Base-by-base conservation (phyloP, 1,284 basidiomycete species). In the Ceratobasidium sp. region DNA sequence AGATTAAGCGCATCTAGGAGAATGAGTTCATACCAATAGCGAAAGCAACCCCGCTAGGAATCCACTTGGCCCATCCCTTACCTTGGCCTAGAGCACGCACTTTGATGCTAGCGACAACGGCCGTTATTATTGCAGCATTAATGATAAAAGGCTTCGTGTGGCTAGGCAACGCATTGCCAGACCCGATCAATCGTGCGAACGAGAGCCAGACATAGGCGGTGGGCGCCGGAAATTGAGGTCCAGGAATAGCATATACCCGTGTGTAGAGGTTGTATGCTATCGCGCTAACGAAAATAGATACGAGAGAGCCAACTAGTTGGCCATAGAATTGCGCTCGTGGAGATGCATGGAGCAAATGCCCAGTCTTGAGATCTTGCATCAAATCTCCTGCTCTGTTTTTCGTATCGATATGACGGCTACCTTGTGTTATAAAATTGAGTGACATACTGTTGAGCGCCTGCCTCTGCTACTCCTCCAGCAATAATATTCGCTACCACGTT, bases 321-420 rank as follows among this genome's bases (percentile, higher is more conserved):
- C 93, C 93, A 82, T 91, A 96, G 83, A 96, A 96, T 82, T 96
- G 94, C 2, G 93, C 93, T 82, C 94, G 88, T 33, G 95, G 95
- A 10, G 95, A 96, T 5, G 95, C 96, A 79, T 90, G 91, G 70
- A 97, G 89, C 26, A 98, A 88, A 83, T 96, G 93, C 0, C 97
- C 97, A 0, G 97, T 98, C 87, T 99, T 99, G 81, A 98, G 88
- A 84, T 99, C 97, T 86, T 99, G 97, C 96, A 99, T 98, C 23
- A 99, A 90, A 84, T 99, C 97, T 20, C 97, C 97, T 9, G 97
- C 96, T 84, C 94, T 96, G 59, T 15, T 15, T 50, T 20, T 69
- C 33, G 56, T 40, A 42, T 62, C 17, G 42, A 52, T 48, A 50
- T 61, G 68, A n/a, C 48, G 66, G 62, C 50, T 70, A 33, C 57